Evolutionary conservation across 805 yeast species (phyloP), one percentile per base, ranked within the genome.

Genomic region (Candida insectalens): DNA sequence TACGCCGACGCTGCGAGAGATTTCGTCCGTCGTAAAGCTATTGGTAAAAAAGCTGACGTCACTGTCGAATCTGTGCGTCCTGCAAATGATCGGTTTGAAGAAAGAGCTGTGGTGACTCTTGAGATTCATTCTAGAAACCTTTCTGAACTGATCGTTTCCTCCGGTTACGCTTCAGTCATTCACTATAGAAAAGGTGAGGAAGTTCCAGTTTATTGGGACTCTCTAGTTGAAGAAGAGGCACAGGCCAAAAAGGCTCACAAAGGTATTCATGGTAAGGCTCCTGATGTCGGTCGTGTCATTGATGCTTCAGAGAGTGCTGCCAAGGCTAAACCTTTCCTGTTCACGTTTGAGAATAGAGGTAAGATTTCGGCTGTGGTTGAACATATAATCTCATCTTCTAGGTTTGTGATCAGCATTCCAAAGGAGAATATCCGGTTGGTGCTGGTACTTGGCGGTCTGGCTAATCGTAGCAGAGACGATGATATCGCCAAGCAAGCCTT

Each of bases 281-380:
- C 74, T 12, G 72, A 72, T 12, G 58, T 72, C 15, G 75, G 74
- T 25, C 67, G 84, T 44, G 56, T 74, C 21, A 81, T 82, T 22
- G 89, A 85, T 52, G 94, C 94, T 4, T 78, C 89, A 15, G 94
- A 83, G 51, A 72, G 69, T 44, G 64, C 69, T 5, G 61, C 76
- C 27, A 74, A 83, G 47, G 85, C 95, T 22, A 76, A 76, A 41
- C 75, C 88, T 5, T 83, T 77, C 48, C 63, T 82, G 47, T 69
- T 80, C 39, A 74, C 84, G 3, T 71, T 84, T 44, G 73, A 70
- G 49, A 73, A 78, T 43, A 77, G 79, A 59, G 67, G 73, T 18
- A 65, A 71, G 37, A 67, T 83, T 33, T 60, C 76, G 8, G 92
- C 79, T 28, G 67, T 73, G 40, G 85, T 84, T 19, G 95, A 85